Evolutionary conservation across 208 protist genomes (phyloP).

Genomic region (Acanthamoeba castellanii): DNA sequence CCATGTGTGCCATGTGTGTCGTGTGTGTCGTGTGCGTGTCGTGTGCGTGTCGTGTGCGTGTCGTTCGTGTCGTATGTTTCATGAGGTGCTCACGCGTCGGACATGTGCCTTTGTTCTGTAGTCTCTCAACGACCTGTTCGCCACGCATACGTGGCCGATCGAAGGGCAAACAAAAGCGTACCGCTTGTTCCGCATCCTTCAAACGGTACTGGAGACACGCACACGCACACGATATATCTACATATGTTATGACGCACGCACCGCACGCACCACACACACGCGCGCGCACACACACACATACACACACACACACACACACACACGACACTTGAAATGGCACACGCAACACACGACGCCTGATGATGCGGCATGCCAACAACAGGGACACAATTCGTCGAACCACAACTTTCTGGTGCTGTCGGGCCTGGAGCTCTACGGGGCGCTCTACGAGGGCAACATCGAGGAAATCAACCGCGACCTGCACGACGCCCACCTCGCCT

Average conservation of each 20-base stretch:
- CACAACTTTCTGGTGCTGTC: slow-evolving; percentile 78
- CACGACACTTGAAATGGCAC: too few relatives aligned
- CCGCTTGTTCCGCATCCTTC: slow-evolving; percentile 79
- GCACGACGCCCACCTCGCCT: neutral
- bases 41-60: too few relatives aligned
- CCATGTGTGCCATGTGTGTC: neutral
- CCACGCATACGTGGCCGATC: slow-evolving; percentile 73
- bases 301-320: too few relatives aligned
- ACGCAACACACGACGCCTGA: neutral
- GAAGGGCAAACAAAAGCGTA: slow-evolving; percentile 61
- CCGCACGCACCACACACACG: too few relatives aligned
- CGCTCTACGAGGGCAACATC: slow-evolving; percentile 51
- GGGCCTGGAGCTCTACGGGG: slow-evolving; percentile 82
- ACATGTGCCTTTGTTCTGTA: too few relatives aligned
- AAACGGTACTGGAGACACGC: slow-evolving; percentile 38
- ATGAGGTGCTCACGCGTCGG: too few relatives aligned
- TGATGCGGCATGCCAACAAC: neutral
- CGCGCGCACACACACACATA: too few relatives aligned
- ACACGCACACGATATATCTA: too few relatives aligned
- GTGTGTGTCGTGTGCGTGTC: too few relatives aligned
- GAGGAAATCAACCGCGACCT: slow-evolving; percentile 27
- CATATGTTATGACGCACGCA: too few relatives aligned
- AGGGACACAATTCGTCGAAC: slow-evolving; percentile 81
- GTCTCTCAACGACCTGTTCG: slow-evolving; percentile 66
- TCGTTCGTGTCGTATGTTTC: too few relatives aligned